phyloP scores from a whole-genome alignment of 139 green algal species.

The Trebouxia sp. region DNA sequence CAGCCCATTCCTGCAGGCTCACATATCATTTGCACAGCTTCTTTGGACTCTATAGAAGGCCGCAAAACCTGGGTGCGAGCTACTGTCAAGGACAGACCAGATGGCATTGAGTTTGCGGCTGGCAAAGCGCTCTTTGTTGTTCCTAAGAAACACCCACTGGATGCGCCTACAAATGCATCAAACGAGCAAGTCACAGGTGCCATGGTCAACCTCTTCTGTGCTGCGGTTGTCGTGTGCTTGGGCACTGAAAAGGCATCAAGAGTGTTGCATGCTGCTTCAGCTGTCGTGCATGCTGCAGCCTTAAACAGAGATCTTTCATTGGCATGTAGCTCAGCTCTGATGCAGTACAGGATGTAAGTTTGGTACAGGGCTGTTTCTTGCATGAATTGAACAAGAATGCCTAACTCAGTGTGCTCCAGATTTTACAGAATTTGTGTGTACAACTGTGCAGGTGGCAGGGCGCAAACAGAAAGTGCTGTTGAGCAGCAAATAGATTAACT shows the following conservation, averaged over 20 bases:
- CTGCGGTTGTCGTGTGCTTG: no score
- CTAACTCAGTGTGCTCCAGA: no score
- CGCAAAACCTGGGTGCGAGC: conserved; percentile 54
- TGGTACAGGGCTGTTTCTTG: no score
- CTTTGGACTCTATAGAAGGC: conserved; percentile 42
- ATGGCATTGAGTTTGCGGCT: conserved; percentile 41
- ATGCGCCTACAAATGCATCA: background rate
- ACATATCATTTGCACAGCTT: conserved; percentile 40
- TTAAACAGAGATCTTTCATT: no score
- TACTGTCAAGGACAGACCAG: conserved; percentile 40
- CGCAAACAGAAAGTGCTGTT: conserved; percentile 9
- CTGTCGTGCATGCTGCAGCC: no score
- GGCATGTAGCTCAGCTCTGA: no score
- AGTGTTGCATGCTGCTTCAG: no score
- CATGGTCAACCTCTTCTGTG: no score
- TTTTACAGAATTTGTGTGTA: no score
- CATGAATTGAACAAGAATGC: no score
- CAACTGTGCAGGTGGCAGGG: background rate
- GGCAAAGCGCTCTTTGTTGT: conserved; percentile 51
- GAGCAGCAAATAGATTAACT: conserved; percentile 4
- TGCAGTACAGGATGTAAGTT: no score
- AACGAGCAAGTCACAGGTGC: conserved; percentile 9
- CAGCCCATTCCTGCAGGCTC: conserved; percentile 40
- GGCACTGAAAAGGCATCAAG: no score
- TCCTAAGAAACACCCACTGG: conserved; percentile 25